Percentiles rank a stretch among this genome's conserved stretches.
phyloP scores from a whole-genome alignment of 768 basidiomycete genomes.

The Russula earlei region DNA sequence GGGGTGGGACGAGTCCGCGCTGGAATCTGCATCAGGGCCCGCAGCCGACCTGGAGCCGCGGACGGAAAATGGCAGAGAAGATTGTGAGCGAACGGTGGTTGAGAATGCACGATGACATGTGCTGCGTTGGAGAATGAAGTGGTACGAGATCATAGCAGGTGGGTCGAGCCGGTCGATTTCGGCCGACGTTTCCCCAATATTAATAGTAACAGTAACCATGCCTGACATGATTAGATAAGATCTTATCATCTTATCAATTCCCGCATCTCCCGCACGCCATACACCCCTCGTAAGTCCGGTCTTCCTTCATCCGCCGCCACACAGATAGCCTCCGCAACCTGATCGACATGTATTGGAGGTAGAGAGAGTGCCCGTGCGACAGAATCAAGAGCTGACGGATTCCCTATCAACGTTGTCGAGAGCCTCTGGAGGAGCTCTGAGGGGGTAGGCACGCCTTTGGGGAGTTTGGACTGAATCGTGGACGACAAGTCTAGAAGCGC shows the following conservation, averaged over 20 bases:
- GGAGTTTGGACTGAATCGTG: conserved; percentile 51
- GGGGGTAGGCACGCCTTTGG: conserved; percentile 52
- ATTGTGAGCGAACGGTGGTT: conserved; percentile 27
- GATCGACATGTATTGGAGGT: conserved; percentile 92
- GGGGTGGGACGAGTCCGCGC: conserved; percentile 8
- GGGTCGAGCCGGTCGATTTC: background rate
- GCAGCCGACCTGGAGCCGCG: conserved; percentile 14
- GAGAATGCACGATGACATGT: conserved; percentile 24
- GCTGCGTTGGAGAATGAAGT: conserved; percentile 10
- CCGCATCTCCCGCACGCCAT: conserved; percentile 67
- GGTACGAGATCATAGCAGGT: conserved; percentile 13
- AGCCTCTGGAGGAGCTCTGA: conserved; percentile 50
- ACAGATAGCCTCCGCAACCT: conserved; percentile 80
- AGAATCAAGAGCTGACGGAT: conserved; percentile 46
- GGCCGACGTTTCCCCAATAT: background rate
- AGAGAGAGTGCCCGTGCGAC: conserved; percentile 74
- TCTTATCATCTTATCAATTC: conserved; percentile 37
- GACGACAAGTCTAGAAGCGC: conserved; percentile 77
- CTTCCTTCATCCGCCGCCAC: conserved; percentile 43
- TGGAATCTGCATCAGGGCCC: conserved; percentile 6
- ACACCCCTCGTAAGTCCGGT: conserved; percentile 45
- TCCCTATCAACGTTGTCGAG: conserved; percentile 26
- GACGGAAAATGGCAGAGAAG: conserved; percentile 41
- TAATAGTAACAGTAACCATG: too few species aligned
- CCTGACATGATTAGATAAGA: conserved; percentile 17